Conservation (phyloP, 768 basidiomycete genomes). For the Boletus bicolor region DNA sequence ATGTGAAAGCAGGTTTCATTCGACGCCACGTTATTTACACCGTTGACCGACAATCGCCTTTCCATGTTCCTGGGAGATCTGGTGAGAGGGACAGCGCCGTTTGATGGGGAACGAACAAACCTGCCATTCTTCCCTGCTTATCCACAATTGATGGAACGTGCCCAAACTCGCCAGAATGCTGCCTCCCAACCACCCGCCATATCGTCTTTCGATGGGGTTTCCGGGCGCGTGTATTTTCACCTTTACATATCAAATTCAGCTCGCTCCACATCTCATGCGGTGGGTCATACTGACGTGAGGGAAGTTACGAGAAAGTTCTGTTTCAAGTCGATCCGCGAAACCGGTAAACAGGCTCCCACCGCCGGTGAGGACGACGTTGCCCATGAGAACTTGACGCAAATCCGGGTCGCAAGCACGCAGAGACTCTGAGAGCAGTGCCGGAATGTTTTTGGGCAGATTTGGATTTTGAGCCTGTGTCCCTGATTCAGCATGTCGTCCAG, state of each 20-base stretch:
- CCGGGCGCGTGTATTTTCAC: constrained; percentile 92
- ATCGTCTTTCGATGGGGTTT: constrained; percentile 84
- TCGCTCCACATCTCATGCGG: neutral
- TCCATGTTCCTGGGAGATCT: constrained; percentile 64
- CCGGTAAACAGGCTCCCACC: constrained; percentile 87
- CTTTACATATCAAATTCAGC: constrained; percentile 39
- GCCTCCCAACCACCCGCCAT: constrained; percentile 94
- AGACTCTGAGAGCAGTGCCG: constrained; percentile 71
- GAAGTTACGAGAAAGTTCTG: constrained; percentile 72
- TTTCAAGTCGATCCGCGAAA: constrained; percentile 75
- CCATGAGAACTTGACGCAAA: constrained; percentile 82
- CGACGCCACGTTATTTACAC: constrained; percentile 57
- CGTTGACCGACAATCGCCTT: constrained; percentile 78
- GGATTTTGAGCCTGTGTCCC: constrained; percentile 48
- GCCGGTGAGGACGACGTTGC: constrained; percentile 95
- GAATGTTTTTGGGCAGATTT: constrained; percentile 71
- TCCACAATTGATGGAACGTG: constrained; percentile 97
- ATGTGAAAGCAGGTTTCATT: neutral
- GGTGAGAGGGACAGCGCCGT: constrained; percentile 1
- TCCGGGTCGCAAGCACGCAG: constrained; percentile 89
- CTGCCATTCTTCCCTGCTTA: constrained; percentile 91
- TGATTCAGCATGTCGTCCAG: constrained; percentile 7
- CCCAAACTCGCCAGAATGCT: constrained; percentile 93
- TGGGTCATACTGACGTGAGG: constrained; percentile 60
- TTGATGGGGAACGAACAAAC: constrained; percentile 39